Conservation (phyloP, 495 filamentous ascomycete genomes). For the Glonium stellatum region DNA sequence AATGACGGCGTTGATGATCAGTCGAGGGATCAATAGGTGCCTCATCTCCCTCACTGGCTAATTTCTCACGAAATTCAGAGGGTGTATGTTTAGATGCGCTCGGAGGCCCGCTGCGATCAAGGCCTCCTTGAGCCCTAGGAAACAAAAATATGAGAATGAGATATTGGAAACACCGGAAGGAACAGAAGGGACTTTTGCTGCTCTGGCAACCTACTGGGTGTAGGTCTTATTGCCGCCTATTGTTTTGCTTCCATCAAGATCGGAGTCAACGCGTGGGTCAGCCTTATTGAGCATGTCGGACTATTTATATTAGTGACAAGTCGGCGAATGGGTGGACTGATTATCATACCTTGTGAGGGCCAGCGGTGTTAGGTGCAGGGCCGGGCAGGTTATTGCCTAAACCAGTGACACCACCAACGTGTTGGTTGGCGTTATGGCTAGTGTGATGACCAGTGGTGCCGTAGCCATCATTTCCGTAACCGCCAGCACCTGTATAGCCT, state of each 20-base stretch:
- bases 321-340: not conserved
- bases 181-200: not conserved
- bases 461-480: not conserved
- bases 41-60: too few relatives aligned
- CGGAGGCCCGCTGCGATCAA: too few relatives aligned
- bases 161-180: too few relatives aligned
- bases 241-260: constrained; percentile 32
- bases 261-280: constrained; percentile 48
- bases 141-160: too few relatives aligned
- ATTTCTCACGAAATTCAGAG: too few relatives aligned
- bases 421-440: not conserved
- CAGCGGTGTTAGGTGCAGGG: constrained; percentile 35
- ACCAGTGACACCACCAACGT: constrained; percentile 7
- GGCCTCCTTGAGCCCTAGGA: too few relatives aligned
- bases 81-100: too few relatives aligned
- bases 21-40: too few relatives aligned
- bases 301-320: not conserved
- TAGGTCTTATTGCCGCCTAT: constrained; percentile 27
- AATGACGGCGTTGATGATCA: too few relatives aligned
- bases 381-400: constrained; percentile 22
- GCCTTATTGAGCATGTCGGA: constrained; percentile 42
- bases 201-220: not conserved
- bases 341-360: constrained; percentile 46
- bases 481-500: constrained; percentile 10
- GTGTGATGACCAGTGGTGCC: constrained; percentile 16